Percentiles rank a stretch among this genome's conserved stretches.
phyloP scores from a whole-genome alignment of 768 basidiomycete species.

The Pleurotus eryngii region DNA sequence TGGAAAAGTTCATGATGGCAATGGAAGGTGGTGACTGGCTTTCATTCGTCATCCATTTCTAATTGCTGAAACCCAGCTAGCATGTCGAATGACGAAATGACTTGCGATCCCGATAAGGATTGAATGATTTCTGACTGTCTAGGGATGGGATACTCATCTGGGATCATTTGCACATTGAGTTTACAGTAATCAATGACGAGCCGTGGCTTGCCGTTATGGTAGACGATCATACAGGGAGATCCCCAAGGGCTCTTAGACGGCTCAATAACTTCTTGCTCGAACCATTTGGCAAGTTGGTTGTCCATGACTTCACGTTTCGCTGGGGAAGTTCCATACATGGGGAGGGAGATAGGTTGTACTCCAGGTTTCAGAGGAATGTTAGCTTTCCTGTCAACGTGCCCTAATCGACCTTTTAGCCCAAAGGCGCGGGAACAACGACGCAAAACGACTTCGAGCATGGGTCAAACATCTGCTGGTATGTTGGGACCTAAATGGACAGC shows the following conservation, averaged over 20 bases:
- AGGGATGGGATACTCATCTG: conserved; percentile 22
- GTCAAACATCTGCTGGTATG: background rate
- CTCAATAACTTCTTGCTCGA: conserved; percentile 34
- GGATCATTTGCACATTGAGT: background rate
- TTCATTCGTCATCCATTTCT: conserved; percentile 20
- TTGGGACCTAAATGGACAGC: too few relatives aligned
- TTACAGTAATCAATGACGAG: conserved; percentile 28
- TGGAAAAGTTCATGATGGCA: conserved; percentile 20
- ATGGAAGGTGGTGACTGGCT: conserved; percentile 32
- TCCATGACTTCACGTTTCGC: conserved; percentile 27
- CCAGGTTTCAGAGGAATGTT: conserved; percentile 21
- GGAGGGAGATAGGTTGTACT: conserved; percentile 22
- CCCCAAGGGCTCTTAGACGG: conserved; percentile 36
- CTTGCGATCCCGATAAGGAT: conserved; percentile 25
- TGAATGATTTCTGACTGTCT: conserved; percentile 24
- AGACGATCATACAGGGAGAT: conserved; percentile 28
- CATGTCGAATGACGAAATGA: conserved; percentile 31
- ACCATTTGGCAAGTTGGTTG: conserved; percentile 27
- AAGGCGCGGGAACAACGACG: conserved; percentile 19
- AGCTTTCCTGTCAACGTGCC: conserved; percentile 19
- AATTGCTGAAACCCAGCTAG: conserved; percentile 40
- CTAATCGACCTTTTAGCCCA: conserved; percentile 27
- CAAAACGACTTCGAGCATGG: conserved; percentile 14
- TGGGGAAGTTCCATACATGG: conserved; percentile 21
- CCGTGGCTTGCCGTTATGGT: conserved; percentile 32